Evolutionary conservation across 768 basidiomycete species (phyloP), one percentile per base, ranked within the genome.

Genomic region (Pisolithus tinctorius): DNA sequence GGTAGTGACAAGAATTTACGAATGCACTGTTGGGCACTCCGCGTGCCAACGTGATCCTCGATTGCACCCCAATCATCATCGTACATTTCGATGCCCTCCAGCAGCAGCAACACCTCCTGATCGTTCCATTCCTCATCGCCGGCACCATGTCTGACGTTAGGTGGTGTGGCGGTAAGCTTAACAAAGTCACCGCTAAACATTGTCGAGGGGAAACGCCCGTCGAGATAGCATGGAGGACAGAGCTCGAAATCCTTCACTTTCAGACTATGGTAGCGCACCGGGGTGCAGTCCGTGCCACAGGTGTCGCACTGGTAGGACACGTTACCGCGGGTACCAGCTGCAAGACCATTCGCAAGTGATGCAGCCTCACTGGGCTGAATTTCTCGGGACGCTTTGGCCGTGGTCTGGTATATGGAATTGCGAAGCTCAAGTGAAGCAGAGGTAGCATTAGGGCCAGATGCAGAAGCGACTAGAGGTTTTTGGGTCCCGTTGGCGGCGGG

Each of bases 151-250:
- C 67, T 60, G 5, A 67, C 55, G 3, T 66, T 68, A 13, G 67
- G 63, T 0, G 66, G 66, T 2, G 60, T 49, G 13, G 68, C 65
- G 5, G 86, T 80, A 57, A 93, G 78, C 63, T 88, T 90, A 58
- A 98, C 89, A 68, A 99, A 99, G 71, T 97, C 95, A 11, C 95
- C 95, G 39, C 88, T 89, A 72, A 92, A 97, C 87, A 98, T 92
- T 29, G 82, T 84, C 0, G 89, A 89, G 0, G 96, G 93, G 77
- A 99, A 99, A 43, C 96, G 89, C 2, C 95, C 96, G 53, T 94
- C 91, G 53, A 93, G 83, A 69, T 97, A 99, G 70, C 95, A 98
- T 1, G 90, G 78, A 0, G 86, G 79, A 60, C 95, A 99, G 40
- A 98, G 79, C 55, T 90, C 88, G 65, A 93, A 84, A 60, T 92